Percentiles rank a stretch among this genome's conserved stretches.
Evolutionary conservation across 1,139 yeast species (phyloP).

Genomic region (Geotrichum carabidarum): DNA sequence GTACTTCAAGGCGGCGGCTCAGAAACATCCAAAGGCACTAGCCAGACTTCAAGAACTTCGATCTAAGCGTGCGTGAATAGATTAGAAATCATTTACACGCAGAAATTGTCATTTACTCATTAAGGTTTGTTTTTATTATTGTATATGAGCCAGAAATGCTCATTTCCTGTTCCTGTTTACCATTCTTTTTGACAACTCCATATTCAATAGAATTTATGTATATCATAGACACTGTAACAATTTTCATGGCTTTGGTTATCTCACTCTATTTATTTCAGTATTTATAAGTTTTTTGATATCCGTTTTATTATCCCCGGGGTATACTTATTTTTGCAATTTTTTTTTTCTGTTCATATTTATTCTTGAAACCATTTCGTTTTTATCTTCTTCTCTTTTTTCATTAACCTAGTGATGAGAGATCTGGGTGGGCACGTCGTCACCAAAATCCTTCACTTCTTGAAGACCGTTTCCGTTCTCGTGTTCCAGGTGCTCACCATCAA

Average conservation of each 20-base stretch:
- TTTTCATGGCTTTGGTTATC: no score
- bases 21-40: slow-evolving; percentile 54
- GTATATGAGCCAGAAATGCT: no score
- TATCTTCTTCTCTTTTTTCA: neutral
- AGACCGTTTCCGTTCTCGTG: neutral
- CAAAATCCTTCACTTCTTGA: slow-evolving; percentile 8
- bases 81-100: neutral
- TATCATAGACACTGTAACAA: no score
- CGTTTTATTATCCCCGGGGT: neutral
- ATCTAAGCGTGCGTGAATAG: neutral
- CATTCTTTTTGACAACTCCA: no score
- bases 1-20: slow-evolving; percentile 56
- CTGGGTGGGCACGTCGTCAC: slow-evolving; percentile 16
- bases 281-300: neutral
- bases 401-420: neutral
- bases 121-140: no score
- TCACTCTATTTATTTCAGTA: no score
- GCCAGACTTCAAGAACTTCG: slow-evolving; percentile 37
- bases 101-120: neutral
- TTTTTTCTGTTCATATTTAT: neutral
- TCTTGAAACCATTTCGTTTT: neutral
- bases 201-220: no score
- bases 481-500: slow-evolving; percentile 3
- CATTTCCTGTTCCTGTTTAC: no score
- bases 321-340: neutral